Percentiles rank a stretch among this genome's conserved stretches.
These are phyloP conservation scores for Hygrocybe coccinea DNA, from an alignment of 768 basidiomycete genomes.

Conservation along the genomic window DNA sequence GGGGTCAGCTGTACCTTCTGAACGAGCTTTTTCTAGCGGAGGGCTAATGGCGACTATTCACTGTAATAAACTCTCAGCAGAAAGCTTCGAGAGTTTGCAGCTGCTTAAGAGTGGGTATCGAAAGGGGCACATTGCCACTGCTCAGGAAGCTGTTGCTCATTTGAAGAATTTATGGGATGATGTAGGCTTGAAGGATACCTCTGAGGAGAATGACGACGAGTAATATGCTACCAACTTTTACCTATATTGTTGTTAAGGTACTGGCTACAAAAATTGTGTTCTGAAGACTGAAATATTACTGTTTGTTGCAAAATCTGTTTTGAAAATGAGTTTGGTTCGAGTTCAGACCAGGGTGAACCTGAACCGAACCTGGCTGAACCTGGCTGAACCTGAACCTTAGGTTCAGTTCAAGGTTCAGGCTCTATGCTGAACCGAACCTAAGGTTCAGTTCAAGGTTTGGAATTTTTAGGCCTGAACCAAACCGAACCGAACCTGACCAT, in stretches of 20 bases:
- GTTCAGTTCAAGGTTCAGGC: neutral
- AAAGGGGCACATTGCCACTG: slow-evolving; percentile 24
- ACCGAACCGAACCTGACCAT: neutral
- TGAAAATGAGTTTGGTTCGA: neutral
- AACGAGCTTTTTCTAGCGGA: slow-evolving; percentile 25
- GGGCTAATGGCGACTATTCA: slow-evolving; percentile 20
- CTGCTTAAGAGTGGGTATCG: slow-evolving; percentile 27
- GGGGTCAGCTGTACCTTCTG: slow-evolving; percentile 24
- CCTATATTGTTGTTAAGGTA: neutral
- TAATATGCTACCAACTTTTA: neutral
- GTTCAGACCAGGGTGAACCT: neutral
- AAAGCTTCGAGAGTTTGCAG: slow-evolving; percentile 25
- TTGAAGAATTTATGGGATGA: neutral
- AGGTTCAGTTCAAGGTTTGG: neutral
- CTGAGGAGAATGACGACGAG: neutral
- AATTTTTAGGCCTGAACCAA: neutral
- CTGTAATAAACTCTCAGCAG: slow-evolving; percentile 18
- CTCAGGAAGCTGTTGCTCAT: slow-evolving; percentile 10
- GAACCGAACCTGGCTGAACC: neutral
- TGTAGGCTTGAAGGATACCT: neutral
- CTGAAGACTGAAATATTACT: neutral
- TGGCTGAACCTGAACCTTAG: neutral
- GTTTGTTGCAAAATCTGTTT: neutral
- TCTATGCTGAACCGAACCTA: neutral
- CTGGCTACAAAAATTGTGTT: neutral